These are phyloP conservation scores for Paraphaeosphaeria sporulosa DNA, from an alignment of 2,329 filamentous ascomycete species.

Conservation along the genomic window DNA sequence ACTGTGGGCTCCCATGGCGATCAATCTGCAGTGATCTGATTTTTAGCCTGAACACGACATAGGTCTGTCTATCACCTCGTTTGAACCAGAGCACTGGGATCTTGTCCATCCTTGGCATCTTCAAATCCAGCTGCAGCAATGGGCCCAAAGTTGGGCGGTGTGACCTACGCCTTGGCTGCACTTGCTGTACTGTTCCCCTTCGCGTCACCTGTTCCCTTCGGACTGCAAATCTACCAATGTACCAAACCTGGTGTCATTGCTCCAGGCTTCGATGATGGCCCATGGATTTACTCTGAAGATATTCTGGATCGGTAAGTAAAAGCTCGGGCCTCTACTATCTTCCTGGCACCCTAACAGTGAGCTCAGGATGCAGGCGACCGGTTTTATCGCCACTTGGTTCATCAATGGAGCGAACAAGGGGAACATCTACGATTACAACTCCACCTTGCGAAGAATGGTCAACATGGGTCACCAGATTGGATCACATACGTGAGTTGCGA, in stretches of 20 bases:
- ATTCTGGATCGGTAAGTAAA: slow-evolving; percentile 8
- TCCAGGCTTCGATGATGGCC: slow-evolving; percentile 11
- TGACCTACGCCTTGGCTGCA: background rate
- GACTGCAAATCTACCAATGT: slow-evolving; percentile 10
- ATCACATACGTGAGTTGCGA: slow-evolving; percentile 8
- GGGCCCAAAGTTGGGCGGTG: background rate
- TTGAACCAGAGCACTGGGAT: background rate
- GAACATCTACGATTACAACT: slow-evolving; percentile 12
- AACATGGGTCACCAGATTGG: slow-evolving; percentile 12
- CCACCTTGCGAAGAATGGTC: slow-evolving; percentile 9
- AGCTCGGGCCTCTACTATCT: background rate
- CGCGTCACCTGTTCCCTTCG: slow-evolving; percentile 4
- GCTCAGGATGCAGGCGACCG: slow-evolving; percentile 4
- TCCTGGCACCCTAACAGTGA: background rate
- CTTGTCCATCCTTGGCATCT: background rate
- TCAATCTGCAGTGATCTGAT: background rate
- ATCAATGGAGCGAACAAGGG: slow-evolving; percentile 10
- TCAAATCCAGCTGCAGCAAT: background rate
- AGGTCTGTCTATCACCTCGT: background rate
- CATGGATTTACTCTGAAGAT: slow-evolving; percentile 13
- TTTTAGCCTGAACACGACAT: background rate
- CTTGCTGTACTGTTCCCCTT: background rate
- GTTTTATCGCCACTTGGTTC: slow-evolving; percentile 6
- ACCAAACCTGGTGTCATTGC: slow-evolving; percentile 7
- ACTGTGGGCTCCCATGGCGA: background rate